A percentile compares a stretch with the other conserved stretches of the same genome.
phyloP scores from a whole-genome alignment of 2,329 filamentous ascomycete genomes.

The Huntiella abstrusa region DNA sequence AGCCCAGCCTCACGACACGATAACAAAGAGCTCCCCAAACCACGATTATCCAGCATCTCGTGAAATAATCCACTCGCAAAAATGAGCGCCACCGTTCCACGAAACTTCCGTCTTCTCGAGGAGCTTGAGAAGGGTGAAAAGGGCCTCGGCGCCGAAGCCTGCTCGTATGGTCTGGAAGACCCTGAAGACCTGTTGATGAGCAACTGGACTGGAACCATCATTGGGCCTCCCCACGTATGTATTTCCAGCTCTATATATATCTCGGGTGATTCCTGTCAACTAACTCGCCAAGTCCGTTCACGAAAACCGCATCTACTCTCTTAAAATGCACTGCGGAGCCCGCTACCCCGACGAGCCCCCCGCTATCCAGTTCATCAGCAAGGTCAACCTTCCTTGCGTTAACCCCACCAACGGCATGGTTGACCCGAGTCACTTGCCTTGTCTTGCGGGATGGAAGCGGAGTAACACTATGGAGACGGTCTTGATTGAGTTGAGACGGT shows the following conservation, averaged over 20 bases:
- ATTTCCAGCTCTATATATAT: neutral
- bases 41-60: neutral
- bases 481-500: slow-evolving; percentile 72
- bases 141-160: slow-evolving; percentile 85
- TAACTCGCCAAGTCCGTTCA: slow-evolving; percentile 52
- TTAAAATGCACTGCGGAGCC: slow-evolving; percentile 87
- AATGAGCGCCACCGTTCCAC: slow-evolving; percentile 47
- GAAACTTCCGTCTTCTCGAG: slow-evolving; percentile 91
- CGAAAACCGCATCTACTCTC: slow-evolving; percentile 96
- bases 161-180: slow-evolving; percentile 89
- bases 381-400: slow-evolving; percentile 93
- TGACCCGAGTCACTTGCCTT: slow-evolving; percentile 66
- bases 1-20: neutral
- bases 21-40: neutral
- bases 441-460: slow-evolving; percentile 75
- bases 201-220: slow-evolving; percentile 96
- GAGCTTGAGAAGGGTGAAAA: slow-evolving; percentile 99
- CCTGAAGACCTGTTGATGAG: slow-evolving; percentile 91
- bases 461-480: slow-evolving; percentile 93
- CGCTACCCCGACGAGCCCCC: slow-evolving; percentile 82
- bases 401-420: slow-evolving; percentile 65
- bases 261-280: neutral
- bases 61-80: slow-evolving; percentile 16
- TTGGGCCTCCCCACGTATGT: slow-evolving; percentile 85
- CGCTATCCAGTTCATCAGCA: slow-evolving; percentile 77